Conservation (phyloP, 1,139 yeast species). For the Yamadazyma spencermartinsiae region DNA sequence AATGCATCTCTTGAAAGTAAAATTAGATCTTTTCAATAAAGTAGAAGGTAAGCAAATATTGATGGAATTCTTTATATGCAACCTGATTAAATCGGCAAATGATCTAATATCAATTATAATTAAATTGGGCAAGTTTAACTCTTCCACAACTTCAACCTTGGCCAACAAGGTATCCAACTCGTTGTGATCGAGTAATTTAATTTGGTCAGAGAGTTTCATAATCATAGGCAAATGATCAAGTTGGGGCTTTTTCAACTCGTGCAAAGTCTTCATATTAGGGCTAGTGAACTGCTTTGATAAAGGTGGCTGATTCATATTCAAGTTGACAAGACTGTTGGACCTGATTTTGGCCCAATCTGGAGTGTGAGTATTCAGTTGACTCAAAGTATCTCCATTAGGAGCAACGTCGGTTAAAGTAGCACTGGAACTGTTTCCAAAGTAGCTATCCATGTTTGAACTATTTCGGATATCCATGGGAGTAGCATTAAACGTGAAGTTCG, state of each 20-base stretch:
- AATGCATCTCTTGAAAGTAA: constrained; percentile 54
- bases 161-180: constrained; percentile 8
- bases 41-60: constrained; percentile 81
- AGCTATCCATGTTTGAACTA: neutral
- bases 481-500: constrained; percentile 5
- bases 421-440: neutral
- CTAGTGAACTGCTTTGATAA: constrained; percentile 12
- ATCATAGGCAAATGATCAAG: constrained; percentile 12
- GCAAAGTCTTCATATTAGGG: constrained; percentile 15
- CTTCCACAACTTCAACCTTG: constrained; percentile 8
- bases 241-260: constrained; percentile 8
- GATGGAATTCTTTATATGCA: constrained; percentile 56
- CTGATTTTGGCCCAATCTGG: constrained; percentile 7
- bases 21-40: constrained; percentile 65
- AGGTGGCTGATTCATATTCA: constrained; percentile 12
- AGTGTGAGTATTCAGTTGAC: neutral
- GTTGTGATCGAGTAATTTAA: constrained; percentile 6
- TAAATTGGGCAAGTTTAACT: constrained; percentile 20
- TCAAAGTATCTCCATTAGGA: neutral
- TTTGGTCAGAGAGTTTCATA: constrained; percentile 8
- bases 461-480: neutral
- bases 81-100: constrained; percentile 56
- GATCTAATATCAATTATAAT: constrained; percentile 71
- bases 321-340: constrained; percentile 16
- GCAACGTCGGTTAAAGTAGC: neutral